Conservation (phyloP, 169 alveolate species). For the Plasmodium fragile region DNA sequence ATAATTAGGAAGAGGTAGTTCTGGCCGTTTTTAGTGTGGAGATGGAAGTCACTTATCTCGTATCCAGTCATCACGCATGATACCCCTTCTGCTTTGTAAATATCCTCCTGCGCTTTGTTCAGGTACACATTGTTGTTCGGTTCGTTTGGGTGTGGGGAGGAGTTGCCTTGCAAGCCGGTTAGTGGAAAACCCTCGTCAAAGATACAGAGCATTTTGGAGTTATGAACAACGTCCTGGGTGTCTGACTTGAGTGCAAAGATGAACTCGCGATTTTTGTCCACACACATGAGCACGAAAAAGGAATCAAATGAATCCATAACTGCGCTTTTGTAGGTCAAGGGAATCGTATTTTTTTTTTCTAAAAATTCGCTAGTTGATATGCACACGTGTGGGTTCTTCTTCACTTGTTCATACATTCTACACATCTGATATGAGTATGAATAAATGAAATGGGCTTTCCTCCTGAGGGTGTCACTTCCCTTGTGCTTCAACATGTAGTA, state of each 20-base stretch:
- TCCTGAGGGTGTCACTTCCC: conserved; percentile 15
- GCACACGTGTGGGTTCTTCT: conserved; percentile 10
- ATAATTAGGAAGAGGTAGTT: conserved; percentile 34
- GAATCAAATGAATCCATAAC: conserved; percentile 52
- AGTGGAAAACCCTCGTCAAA: conserved; percentile 27
- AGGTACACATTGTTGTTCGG: conserved; percentile 29
- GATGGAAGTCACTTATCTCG: conserved; percentile 34
- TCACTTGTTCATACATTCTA: conserved; percentile 39
- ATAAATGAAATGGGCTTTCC: conserved; percentile 46
- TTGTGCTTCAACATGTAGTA: conserved; percentile 53
- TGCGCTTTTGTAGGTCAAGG: conserved; percentile 35
- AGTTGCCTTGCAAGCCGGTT: not conserved
- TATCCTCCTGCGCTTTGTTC: conserved; percentile 23
- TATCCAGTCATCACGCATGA: conserved; percentile 18
- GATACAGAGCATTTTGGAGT: conserved; percentile 52
- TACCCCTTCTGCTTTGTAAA: conserved; percentile 5
- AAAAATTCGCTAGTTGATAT: conserved; percentile 45
- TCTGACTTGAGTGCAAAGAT: conserved; percentile 65
- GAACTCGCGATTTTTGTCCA: conserved; percentile 30
- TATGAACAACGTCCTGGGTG: conserved; percentile 47
- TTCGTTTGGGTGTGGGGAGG: not conserved
- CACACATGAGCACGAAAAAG: conserved; percentile 61
- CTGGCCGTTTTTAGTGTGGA: conserved; percentile 29
- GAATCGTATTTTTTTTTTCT: conserved; percentile 44
- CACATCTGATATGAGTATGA: conserved; percentile 46